Evolutionary conservation across 768 basidiomycete species (phyloP).

Genomic region (Imleria badia): DNA sequence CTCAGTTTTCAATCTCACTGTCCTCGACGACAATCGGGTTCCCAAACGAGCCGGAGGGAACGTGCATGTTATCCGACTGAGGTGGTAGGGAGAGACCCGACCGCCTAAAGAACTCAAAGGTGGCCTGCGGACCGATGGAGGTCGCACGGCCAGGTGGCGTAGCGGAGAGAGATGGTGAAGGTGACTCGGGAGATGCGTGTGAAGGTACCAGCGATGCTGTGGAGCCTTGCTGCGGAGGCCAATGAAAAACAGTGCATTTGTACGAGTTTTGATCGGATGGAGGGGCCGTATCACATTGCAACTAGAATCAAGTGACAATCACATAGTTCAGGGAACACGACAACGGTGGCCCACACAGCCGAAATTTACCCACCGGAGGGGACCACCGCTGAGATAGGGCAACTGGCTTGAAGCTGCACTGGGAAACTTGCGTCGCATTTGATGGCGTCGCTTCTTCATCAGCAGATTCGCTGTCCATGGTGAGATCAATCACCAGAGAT

Average conservation of each 20-base stretch:
- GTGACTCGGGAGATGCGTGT: neutral
- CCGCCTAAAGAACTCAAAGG: constrained; percentile 1
- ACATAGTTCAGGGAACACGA: neutral
- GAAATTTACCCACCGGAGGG: constrained; percentile 13
- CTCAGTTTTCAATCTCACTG: constrained; percentile 16
- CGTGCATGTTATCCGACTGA: neutral
- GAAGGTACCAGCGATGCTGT: neutral
- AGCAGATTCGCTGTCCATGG: constrained; percentile 9
- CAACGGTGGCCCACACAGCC: neutral
- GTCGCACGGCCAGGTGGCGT: neutral
- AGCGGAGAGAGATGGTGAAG: neutral
- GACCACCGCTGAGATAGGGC: neutral
- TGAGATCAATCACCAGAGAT: constrained; percentile 23
- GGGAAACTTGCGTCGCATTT: neutral
- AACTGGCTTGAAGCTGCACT: neutral
- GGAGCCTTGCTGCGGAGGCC: constrained; percentile 2
- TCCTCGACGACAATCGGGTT: constrained; percentile 29
- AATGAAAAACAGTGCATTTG: neutral
- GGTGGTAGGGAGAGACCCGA: constrained; percentile 1
- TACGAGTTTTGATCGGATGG: neutral
- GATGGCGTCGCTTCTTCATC: neutral
- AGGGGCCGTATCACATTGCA: neutral
- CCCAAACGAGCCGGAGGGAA: constrained; percentile 12
- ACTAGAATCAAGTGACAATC: constrained; percentile 7
- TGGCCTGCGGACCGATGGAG: neutral